Percentiles rank a stretch among this genome's conserved stretches.
phyloP scores from a whole-genome alignment of 192 early-diverging fungal species.

The Glomus cerebriforme region DNA sequence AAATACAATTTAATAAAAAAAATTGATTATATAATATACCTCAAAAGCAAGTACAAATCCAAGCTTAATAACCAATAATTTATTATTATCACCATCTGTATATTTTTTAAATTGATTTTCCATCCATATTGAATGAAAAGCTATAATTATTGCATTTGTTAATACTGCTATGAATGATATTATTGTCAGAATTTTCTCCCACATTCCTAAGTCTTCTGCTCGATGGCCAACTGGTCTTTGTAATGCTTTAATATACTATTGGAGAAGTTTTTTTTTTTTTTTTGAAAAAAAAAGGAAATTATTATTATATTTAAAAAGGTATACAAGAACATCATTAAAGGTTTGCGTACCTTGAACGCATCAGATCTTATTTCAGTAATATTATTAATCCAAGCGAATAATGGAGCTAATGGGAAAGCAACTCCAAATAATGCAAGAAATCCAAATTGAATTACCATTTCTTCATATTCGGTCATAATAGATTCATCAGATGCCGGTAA shows the following conservation, averaged over 20 bases:
- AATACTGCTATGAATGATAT: slow-evolving; percentile 46
- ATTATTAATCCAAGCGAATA: slow-evolving; percentile 66
- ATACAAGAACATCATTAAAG: neutral
- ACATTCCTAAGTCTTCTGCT: slow-evolving; percentile 50
- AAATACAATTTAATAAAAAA: neutral
- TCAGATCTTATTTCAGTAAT: slow-evolving; percentile 62
- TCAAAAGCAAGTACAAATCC: slow-evolving; percentile 48
- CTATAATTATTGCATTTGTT: slow-evolving; percentile 46
- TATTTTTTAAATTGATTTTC: slow-evolving; percentile 24
- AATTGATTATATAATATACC: slow-evolving; percentile 32
- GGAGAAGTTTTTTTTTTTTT: neutral
- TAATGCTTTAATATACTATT: slow-evolving; percentile 28
- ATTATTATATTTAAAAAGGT: neutral
- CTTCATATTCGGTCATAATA: slow-evolving; percentile 41
- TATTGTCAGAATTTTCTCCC: slow-evolving; percentile 41
- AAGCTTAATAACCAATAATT: slow-evolving; percentile 26
- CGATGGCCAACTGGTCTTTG: slow-evolving; percentile 39
- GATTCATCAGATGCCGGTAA: neutral
- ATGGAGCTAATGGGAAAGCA: slow-evolving; percentile 69
- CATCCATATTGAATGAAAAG: slow-evolving; percentile 49
- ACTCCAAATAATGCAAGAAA: slow-evolving; percentile 67
- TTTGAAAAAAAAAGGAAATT: too few species aligned
- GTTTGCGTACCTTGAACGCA: slow-evolving; percentile 43
- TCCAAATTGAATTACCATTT: slow-evolving; percentile 65
- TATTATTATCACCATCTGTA: neutral